Evolutionary conservation across 495 filamentous ascomycete genomes (phyloP).

Genomic region (Penicillium odoratum): DNA sequence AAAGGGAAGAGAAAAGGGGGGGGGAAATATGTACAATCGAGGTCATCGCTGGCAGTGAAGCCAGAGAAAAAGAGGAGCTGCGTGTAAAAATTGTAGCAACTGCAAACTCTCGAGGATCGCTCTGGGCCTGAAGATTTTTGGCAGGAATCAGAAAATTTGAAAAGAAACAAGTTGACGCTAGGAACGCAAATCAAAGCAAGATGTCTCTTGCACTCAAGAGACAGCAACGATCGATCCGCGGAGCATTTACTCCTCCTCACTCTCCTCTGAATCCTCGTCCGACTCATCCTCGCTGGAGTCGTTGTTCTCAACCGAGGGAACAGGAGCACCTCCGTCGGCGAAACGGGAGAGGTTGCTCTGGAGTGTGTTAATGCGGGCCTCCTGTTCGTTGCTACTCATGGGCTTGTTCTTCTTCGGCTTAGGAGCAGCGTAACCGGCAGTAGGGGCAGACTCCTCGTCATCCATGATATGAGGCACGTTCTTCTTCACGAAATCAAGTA

Average conservation of each 20-base stretch:
- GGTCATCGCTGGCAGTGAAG: not conserved
- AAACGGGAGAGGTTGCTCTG: constrained; percentile 56
- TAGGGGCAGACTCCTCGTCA: constrained; percentile 44
- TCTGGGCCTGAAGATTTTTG: not conserved
- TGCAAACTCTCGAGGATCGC: not conserved
- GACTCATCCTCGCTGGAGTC: constrained; percentile 53
- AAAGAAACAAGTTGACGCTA: constrained; percentile 22
- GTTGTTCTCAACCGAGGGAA: constrained; percentile 47
- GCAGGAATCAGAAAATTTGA: constrained; percentile 5
- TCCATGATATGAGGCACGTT: constrained; percentile 56
- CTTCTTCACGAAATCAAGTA: constrained; percentile 75
- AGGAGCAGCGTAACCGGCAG: constrained; percentile 50
- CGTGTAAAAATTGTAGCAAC: constrained; percentile 3
- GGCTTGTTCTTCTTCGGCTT: constrained; percentile 98
- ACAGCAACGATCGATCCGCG: constrained; percentile 1
- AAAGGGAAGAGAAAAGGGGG: constrained; percentile 6
- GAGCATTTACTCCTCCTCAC: constrained; percentile 52
- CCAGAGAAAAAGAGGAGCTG: not conserved
- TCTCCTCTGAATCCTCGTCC: constrained; percentile 54
- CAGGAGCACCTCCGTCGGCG: constrained; percentile 41
- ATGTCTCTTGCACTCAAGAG: constrained; percentile 5
- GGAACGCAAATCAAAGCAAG: constrained; percentile 29
- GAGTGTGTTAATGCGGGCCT: constrained; percentile 80
- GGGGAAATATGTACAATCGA: constrained; percentile 17
- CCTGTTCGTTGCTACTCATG: constrained; percentile 93